Percentiles rank a stretch among this genome's conserved stretches.
These are phyloP conservation scores for Kazachstania sp. DNA, from an alignment of 1,139 yeast species.

Conservation along the genomic window DNA sequence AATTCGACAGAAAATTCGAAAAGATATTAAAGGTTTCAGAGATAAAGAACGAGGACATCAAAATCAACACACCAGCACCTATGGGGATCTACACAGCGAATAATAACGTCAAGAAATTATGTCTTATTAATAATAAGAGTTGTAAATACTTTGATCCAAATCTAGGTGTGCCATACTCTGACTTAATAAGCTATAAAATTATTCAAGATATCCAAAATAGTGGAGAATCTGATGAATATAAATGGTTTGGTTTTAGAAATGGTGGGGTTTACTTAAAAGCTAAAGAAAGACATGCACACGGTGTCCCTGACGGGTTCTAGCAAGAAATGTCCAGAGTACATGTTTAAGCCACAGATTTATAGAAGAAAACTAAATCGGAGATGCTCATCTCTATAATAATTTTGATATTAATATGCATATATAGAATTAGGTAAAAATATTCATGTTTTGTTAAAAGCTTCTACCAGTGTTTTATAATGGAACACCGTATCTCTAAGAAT, in stretches of 20 bases:
- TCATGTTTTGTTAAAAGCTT: conserved; percentile 20
- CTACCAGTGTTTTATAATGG: conserved; percentile 25
- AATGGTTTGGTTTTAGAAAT: conserved; percentile 60
- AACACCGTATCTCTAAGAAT: conserved; percentile 25
- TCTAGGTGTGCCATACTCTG: conserved; percentile 76
- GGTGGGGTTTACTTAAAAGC: conserved; percentile 61
- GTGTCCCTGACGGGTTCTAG: conserved; percentile 78
- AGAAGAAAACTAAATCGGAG: not conserved
- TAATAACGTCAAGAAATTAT: conserved; percentile 55
- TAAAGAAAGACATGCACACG: conserved; percentile 60
- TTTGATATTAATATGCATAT: not conserved
- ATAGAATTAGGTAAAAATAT: not conserved
- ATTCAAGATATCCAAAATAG: conserved; percentile 56
- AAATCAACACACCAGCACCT: conserved; percentile 58
- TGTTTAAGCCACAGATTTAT: too few relatives aligned
- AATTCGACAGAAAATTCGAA: conserved; percentile 44
- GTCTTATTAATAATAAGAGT: conserved; percentile 70
- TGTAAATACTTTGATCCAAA: conserved; percentile 84
- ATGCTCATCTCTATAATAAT: not conserved
- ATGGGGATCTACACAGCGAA: conserved; percentile 58
- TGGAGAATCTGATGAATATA: conserved; percentile 36
- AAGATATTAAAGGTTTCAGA: conserved; percentile 33
- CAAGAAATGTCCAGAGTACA: not conserved
- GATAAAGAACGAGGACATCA: conserved; percentile 40
- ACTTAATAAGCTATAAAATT: conserved; percentile 67